Evolutionary conservation across 2,329 filamentous ascomycete species (phyloP).

Genomic region (Curvularia verruculosa): DNA sequence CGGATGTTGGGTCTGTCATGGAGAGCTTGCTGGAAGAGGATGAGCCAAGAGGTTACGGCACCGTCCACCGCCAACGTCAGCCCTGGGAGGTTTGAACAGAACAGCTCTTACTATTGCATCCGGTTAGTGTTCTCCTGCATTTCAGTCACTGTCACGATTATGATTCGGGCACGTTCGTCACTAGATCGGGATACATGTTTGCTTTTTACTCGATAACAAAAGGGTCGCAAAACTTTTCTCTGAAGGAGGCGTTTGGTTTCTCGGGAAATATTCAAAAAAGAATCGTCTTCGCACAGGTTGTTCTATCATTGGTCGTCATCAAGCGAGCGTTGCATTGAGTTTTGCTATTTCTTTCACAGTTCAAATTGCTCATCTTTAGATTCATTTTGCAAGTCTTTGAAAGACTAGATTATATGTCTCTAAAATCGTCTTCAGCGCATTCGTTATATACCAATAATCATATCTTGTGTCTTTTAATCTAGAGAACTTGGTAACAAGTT

Average conservation of each 20-base stretch:
- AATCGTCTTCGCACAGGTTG: neutral
- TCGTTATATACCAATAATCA: neutral
- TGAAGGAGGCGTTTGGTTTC: neutral
- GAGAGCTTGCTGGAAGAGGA: slow-evolving; percentile 47
- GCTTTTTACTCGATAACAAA: neutral
- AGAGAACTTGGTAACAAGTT: neutral
- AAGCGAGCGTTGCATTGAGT: slow-evolving; percentile 6
- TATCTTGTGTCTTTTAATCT: neutral
- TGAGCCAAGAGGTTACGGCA: slow-evolving; percentile 38
- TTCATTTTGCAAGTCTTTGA: neutral
- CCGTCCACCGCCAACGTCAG: slow-evolving; percentile 24
- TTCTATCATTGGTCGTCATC: neutral
- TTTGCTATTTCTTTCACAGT: neutral
- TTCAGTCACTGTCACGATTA: neutral
- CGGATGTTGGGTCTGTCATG: slow-evolving; percentile 69
- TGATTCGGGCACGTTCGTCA: neutral
- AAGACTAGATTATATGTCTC: slow-evolving; percentile 12
- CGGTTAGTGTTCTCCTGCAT: neutral
- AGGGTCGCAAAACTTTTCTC: neutral
- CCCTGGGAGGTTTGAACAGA: slow-evolving; percentile 20
- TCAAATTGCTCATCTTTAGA: neutral
- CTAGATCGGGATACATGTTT: neutral
- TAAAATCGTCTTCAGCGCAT: neutral
- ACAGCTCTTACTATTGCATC: neutral
- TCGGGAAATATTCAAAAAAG: neutral